Base-by-base conservation (phyloP, 495 filamentous ascomycete species). In the Clavariopsis aquatica region DNA sequence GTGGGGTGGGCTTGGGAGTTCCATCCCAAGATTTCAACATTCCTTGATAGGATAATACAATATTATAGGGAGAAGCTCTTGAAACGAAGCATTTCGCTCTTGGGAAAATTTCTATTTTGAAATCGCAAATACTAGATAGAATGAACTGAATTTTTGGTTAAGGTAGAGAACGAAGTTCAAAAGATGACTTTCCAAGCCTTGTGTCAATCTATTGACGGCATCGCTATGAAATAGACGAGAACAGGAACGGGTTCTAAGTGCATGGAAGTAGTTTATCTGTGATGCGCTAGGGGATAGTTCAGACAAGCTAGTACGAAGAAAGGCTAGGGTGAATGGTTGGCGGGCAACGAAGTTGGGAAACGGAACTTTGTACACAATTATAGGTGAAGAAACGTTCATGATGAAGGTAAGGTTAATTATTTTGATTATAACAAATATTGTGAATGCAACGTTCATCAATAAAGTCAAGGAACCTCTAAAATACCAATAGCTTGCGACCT, bases 261-360 rank as follows among this genome's bases (percentile, higher is more conserved):
- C 19, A 9, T 24, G 7, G 7, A 6, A 9, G 20, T 49, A 9
- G 20, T 49, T 23, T 49, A 24, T 3, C 26, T 24, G 5, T 49
- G 5, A 27, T 23, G 47, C 47, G 7, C 47, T 49, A 27, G 47
- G 47, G 47, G 19, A 23, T 27, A 2, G n/a, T 22, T 49, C 24
- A 49, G 47, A 49, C 24, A n/a, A 22, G 47, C 47, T 49, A 24
- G 47, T 49, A 15, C 6, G 47, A 49, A 13, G 47, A 49, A 27
- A 9, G 47, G 47, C 3, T 24, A 15, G 24, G 47, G 47, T 3
- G 24, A 4, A 23, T 19, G 10, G 47, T 23, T n/a, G 47, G 2
- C 26, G 9, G 2, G 47, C 23, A 49, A 49, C 19, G 47, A 27
- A 24, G 47, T 49, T 49, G 23, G 2, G 47, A 23, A n/a, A 43